Conservation (phyloP, 2,329 filamentous ascomycete species). For the Metarhizium robertsii region DNA sequence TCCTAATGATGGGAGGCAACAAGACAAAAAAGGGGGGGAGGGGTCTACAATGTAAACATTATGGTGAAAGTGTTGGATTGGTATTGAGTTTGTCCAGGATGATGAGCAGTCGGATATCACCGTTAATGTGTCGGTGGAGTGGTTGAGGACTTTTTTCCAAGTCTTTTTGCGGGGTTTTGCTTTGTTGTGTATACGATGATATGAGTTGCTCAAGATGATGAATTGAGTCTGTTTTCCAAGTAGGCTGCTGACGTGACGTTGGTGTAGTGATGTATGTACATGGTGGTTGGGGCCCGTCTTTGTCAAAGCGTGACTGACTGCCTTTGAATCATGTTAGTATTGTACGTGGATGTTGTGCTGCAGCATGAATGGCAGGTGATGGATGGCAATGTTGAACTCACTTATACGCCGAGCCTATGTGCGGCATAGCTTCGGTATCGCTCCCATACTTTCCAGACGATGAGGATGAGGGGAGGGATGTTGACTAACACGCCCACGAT, state of each 20-base stretch:
- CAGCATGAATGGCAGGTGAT: too few relatives aligned
- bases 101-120: too few relatives aligned
- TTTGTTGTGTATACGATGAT: conserved; percentile 16
- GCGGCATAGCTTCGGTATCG: background rate
- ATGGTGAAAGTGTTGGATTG: background rate
- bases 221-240: conserved; percentile 5
- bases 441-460: background rate
- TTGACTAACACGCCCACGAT: background rate
- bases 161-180: conserved; percentile 1
- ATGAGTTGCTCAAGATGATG: conserved; percentile 16
- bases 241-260: too few relatives aligned
- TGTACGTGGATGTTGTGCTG: too few relatives aligned
- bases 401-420: too few relatives aligned
- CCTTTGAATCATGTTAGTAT: too few relatives aligned
- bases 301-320: too few relatives aligned
- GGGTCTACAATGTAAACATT: background rate
- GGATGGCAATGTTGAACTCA: too few relatives aligned
- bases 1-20: background rate
- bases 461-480: background rate
- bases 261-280: too few relatives aligned
- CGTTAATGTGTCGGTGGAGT: too few relatives aligned
- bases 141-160: conserved; percentile 11
- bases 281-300: too few relatives aligned
- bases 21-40: background rate
- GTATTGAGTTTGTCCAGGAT: background rate